phyloP scores from a whole-genome alignment of 1,139 yeast species.

The Suhomyces coccinellae region DNA sequence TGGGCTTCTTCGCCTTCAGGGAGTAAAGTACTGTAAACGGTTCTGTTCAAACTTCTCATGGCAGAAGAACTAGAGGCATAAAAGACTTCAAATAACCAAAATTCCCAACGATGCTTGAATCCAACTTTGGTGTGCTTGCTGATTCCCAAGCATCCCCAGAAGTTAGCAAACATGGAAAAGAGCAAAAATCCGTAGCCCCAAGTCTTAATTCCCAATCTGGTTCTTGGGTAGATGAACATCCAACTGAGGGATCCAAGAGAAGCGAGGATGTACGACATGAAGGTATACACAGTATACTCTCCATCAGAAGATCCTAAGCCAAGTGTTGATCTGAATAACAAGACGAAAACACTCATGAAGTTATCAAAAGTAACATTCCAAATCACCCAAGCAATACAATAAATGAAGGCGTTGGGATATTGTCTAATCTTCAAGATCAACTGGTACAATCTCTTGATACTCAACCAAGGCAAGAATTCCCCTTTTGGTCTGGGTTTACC shows the following conservation, averaged over 20 bases:
- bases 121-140: slow-evolving; percentile 30
- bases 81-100: slow-evolving; percentile 44
- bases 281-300: slow-evolving; percentile 43
- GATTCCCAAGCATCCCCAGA: slow-evolving; percentile 48
- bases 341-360: slow-evolving; percentile 38
- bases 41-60: slow-evolving; percentile 39
- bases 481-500: slow-evolving; percentile 30
- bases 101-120: slow-evolving; percentile 46
- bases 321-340: slow-evolving; percentile 43
- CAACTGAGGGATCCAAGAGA: slow-evolving; percentile 39
- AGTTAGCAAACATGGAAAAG: slow-evolving; percentile 34
- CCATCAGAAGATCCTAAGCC: slow-evolving; percentile 43
- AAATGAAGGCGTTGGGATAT: slow-evolving; percentile 40
- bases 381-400: slow-evolving; percentile 45
- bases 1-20: slow-evolving; percentile 49
- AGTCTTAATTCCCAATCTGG: slow-evolving; percentile 26
- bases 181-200: slow-evolving; percentile 39
- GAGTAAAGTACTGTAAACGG: slow-evolving; percentile 38
- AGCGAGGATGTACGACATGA: slow-evolving; percentile 38
- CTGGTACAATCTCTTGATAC: slow-evolving; percentile 28
- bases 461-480: slow-evolving; percentile 24
- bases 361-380: slow-evolving; percentile 45
- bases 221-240: slow-evolving; percentile 39
- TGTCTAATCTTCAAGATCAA: slow-evolving; percentile 28
- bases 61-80: slow-evolving; percentile 39